Evolutionary conservation across 345 rosid species (phyloP).

Genomic region (Gossypium raimondii): DNA sequence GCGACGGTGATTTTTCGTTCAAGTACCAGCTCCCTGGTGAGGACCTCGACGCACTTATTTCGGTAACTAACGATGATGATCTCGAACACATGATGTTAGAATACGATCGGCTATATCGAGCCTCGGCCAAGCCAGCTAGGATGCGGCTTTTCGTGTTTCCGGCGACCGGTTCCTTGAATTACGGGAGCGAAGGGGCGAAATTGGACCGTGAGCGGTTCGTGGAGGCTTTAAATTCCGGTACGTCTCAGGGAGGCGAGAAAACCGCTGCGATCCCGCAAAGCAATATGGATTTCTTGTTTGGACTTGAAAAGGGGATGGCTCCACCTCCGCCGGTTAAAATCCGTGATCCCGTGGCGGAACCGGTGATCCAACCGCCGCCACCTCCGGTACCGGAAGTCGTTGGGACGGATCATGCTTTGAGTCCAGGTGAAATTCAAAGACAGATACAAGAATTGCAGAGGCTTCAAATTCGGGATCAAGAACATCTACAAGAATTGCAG

Average conservation of each 20-base stretch:
- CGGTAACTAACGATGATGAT: slow-evolving; percentile 92
- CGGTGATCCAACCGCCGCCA: slow-evolving; percentile 15
- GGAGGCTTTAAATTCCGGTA: slow-evolving; percentile 59
- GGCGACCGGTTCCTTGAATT: slow-evolving; percentile 30
- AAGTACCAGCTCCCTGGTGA: slow-evolving; percentile 96
- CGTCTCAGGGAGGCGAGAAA: slow-evolving; percentile 31
- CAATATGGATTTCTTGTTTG: slow-evolving; percentile 72
- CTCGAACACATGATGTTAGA: slow-evolving; percentile 93
- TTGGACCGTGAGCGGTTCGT: slow-evolving; percentile 80
- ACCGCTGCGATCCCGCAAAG: slow-evolving; percentile 28
- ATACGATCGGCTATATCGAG: slow-evolving; percentile 74
- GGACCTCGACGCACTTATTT: slow-evolving; percentile 89
- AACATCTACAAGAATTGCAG: slow-evolving; percentile 42
- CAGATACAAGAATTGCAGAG: slow-evolving; percentile 71
- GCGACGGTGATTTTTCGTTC: slow-evolving; percentile 48
- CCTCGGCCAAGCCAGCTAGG: slow-evolving; percentile 72
- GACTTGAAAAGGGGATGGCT: slow-evolving; percentile 54
- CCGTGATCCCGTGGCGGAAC: slow-evolving; percentile 27
- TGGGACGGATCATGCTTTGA: slow-evolving; percentile 40
- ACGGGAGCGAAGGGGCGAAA: slow-evolving; percentile 51
- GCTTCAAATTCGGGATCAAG: slow-evolving; percentile 38
- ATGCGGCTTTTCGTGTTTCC: slow-evolving; percentile 81
- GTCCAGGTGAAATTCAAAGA: slow-evolving; percentile 49
- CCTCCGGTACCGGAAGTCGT: slow-evolving; percentile 29
- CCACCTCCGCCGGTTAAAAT: slow-evolving; percentile 30